Evolutionary conservation across 2,329 filamentous ascomycete species (phyloP), one percentile per base, ranked within the genome.

Genomic region (Pseudogymnoascus sp.): DNA sequence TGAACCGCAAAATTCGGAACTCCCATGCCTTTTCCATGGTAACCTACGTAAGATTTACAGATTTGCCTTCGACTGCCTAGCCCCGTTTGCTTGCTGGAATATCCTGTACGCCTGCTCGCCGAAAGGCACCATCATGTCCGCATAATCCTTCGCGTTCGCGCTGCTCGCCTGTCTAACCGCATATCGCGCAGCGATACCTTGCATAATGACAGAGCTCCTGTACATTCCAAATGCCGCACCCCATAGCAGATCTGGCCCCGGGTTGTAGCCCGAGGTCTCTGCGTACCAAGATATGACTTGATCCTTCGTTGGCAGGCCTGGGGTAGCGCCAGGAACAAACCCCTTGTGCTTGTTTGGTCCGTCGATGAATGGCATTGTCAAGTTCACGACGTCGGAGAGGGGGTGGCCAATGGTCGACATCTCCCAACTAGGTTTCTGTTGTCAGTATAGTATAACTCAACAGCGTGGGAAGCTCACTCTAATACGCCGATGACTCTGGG

Each of bases 331-430:
- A 64, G 21, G 70, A 75, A 66, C 71, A 69, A 5, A 74, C 74
- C 6, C 73, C 72, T 55, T 67, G 64, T 41, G 72, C 65, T 37
- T 73, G 72, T 59, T 72, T 70, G 74, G 63, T 68, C 71, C 63
- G 63, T 69, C 65, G 60, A 63, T 65, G 66, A 76, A 81, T 7
- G 79, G 79, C 6, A 76, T 76, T 23, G 85, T 72, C 15, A 97
- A 78, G 74, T 97, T 97, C 72, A 86, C 85, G 38, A 97, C 77
- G 71, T 99, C 94, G 5, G 89, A 92, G 19, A 97, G 81, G 1
- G 94, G 94, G 72, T 99, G 92, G n/a, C 94, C 94, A 59, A 96
- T 86, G 0, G 94, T 97, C 34, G 90, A 91, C 90, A 99, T 96
- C 76, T 97, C 94, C 92, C 92, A 97, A 75, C 81, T 83, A 18